These are phyloP conservation scores for Aureobasidium uvarum DNA, from an alignment of 2,329 filamentous ascomycete genomes.

Conservation along the genomic window DNA sequence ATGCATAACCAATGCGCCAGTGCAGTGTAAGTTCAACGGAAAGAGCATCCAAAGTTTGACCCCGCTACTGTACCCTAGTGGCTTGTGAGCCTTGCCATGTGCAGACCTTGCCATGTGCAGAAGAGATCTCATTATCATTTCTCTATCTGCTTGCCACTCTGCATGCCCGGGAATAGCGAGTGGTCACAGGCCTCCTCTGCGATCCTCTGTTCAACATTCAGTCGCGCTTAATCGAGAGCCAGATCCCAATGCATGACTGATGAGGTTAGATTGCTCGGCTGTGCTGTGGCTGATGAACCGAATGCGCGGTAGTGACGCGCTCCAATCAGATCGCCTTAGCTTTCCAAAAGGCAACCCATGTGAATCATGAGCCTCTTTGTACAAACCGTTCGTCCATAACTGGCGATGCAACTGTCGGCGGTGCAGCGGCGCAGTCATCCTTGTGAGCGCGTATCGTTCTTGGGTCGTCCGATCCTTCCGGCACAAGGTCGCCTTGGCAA, in stretches of 20 bases:
- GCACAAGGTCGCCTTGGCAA: slow-evolving; percentile 12
- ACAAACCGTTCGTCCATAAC: not conserved
- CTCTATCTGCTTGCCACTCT: not conserved
- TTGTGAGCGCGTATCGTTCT: not conserved
- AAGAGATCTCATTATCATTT: not conserved
- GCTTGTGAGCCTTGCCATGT: slow-evolving; percentile 1
- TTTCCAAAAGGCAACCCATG: not conserved
- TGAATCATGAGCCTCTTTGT: slow-evolving; percentile 1
- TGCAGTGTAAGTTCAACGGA: not conserved
- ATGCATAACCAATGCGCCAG: not conserved
- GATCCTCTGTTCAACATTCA: not conserved
- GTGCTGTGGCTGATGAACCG: slow-evolving; percentile 1
- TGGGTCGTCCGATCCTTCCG: slow-evolving; percentile 24
- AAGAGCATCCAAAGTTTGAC: not conserved
- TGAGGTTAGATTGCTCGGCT: slow-evolving; percentile 6
- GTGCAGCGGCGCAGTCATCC: slow-evolving; percentile 11
- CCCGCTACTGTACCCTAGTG: slow-evolving; percentile 18
- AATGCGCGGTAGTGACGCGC: slow-evolving; percentile 12
- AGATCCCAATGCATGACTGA: not conserved
- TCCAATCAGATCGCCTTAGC: slow-evolving; percentile 9
- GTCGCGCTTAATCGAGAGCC: not conserved
- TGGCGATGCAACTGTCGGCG: not conserved
- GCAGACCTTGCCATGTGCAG: not conserved
- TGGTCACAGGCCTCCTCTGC: not conserved
- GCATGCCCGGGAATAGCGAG: not conserved